Evolutionary conservation across 176 grass and related monocot species (phyloP), one percentile per base, ranked within the genome.

Genomic region (Musa troglodytarum): DNA sequence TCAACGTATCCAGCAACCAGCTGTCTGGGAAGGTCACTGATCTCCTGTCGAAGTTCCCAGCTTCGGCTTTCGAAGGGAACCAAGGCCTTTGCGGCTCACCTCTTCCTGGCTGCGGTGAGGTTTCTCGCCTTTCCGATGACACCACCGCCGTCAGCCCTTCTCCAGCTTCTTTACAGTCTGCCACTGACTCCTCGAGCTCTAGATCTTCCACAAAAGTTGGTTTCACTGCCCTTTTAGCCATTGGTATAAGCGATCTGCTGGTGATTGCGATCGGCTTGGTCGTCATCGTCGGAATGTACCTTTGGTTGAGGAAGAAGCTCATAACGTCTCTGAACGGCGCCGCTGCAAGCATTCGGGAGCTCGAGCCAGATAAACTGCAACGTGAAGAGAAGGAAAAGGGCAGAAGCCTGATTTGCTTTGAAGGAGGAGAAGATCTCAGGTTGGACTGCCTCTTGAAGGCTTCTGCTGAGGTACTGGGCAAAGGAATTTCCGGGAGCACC

Each of bases 401-500:
- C 57, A 77, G 71, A 23, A 84, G 76, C 20, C 78, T 93, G 11
- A 53, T 93, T 53, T 81, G 76, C 80, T 93, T 93, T 74, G 84
- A 93, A 2, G 91, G 87, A 71, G 87, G 91, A 57, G 85, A 88
- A 26, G 88, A 87, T 69, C 81, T 94, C n/a, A 64, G 80, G 79
- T 59, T 94, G 85, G 91, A 94, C 68, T 82, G 78, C 75, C 75
- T 94, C 5, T 61, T 94, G 54, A 94, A 90, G 81, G 85, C 85
- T 15, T 94, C 91, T 0, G 91, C 88, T 0, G 91, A 94, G 75
- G 88, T 94, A 52, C 81, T 94, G 19, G 88, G 91, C 54, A 94
- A 90, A 82, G 91, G 88, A n/a, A 67, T 88, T 71, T 90, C 85
- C 10, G 88, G 91, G 50, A 90, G 91, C 83, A 91, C 85, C 19